Evolutionary conservation across 2,329 filamentous ascomycete genomes (phyloP).

Genomic region (Colletotrichum agaves): DNA sequence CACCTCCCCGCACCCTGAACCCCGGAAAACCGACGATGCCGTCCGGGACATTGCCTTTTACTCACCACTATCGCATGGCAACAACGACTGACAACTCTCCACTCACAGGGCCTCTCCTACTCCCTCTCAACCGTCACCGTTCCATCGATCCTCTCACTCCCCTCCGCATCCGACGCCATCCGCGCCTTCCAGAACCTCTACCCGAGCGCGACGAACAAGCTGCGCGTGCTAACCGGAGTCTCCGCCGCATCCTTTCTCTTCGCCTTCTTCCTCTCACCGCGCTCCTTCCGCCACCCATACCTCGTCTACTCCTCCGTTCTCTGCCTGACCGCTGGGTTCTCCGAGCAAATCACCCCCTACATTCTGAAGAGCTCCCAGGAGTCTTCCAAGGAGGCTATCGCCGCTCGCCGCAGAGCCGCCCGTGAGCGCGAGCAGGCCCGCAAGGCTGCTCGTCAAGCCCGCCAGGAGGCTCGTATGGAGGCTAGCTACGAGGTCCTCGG

Average conservation of each 20-base stretch:
- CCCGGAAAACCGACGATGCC: background rate
- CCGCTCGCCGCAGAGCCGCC: slow-evolving; percentile 41
- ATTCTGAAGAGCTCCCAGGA: slow-evolving; percentile 47
- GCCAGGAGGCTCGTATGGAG: slow-evolving; percentile 64
- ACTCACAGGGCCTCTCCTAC: slow-evolving; percentile 83
- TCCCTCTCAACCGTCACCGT: slow-evolving; percentile 81
- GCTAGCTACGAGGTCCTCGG: slow-evolving; percentile 77
- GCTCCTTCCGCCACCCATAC: slow-evolving; percentile 84
- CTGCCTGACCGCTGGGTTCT: slow-evolving; percentile 69
- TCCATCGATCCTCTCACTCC: slow-evolving; percentile 82
- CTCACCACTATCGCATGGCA: background rate
- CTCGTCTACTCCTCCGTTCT: slow-evolving; percentile 85
- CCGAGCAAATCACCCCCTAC: slow-evolving; percentile 59
- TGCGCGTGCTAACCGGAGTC: slow-evolving; percentile 74
- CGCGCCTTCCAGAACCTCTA: slow-evolving; percentile 77
- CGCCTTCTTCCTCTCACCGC: slow-evolving; percentile 81
- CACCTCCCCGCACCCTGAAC: slow-evolving; percentile 28
- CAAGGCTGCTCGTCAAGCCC: slow-evolving; percentile 44
- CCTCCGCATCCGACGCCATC: slow-evolving; percentile 76
- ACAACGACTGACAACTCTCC: slow-evolving; percentile 12
- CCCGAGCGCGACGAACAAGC: slow-evolving; percentile 70
- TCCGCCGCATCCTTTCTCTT: slow-evolving; percentile 78
- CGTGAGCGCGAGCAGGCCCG: slow-evolving; percentile 43
- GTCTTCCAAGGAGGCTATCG: slow-evolving; percentile 42
- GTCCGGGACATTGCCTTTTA: background rate